Percentiles rank a stretch among this genome's conserved stretches.
Conservation (phyloP, 805 yeast species). For the Wickerhamomyces chaumierensis region DNA sequence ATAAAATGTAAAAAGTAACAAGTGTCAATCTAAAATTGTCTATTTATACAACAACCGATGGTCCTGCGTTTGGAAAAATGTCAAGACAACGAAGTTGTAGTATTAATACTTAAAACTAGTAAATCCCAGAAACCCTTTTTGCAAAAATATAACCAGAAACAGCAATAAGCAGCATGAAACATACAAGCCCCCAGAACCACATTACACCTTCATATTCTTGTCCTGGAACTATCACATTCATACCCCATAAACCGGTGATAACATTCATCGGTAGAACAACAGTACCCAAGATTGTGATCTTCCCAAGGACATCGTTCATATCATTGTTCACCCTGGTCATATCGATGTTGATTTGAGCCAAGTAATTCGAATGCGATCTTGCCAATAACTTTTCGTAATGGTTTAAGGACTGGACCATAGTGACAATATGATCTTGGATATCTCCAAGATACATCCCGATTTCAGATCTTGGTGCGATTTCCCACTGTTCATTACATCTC, state of each 20-base stretch:
- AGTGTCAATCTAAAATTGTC: no score
- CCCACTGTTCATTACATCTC: conserved; percentile 79
- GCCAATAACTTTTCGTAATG: conserved; percentile 92
- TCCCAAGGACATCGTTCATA: conserved; percentile 91
- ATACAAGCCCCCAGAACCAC: conserved; percentile 53
- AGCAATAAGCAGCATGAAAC: conserved; percentile 36
- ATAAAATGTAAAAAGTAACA: no score
- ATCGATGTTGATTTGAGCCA: conserved; percentile 94
- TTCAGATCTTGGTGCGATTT: conserved; percentile 67
- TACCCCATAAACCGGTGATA: conserved; percentile 96
- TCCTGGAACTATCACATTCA: conserved; percentile 96
- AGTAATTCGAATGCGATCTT: conserved; percentile 88
- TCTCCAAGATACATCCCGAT: conserved; percentile 94
- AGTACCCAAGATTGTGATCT: conserved; percentile 88
- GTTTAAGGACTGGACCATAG: conserved; percentile 91
- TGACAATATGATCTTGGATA: conserved; percentile 93
- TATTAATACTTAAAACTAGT: no score
- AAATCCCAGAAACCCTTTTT: conserved; percentile 28
- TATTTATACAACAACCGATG: no score
- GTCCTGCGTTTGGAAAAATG: no score
- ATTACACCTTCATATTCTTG: conserved; percentile 50
- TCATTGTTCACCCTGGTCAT: conserved; percentile 96
- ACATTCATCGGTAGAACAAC: conserved; percentile 92
- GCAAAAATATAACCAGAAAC: conserved; percentile 36
- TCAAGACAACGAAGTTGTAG: no score